A percentile compares a stretch with the other conserved stretches of the same genome.
Evolutionary conservation across 2,329 filamentous ascomycete species (phyloP).

Genomic region (Pseudogymnoascus destructans): DNA sequence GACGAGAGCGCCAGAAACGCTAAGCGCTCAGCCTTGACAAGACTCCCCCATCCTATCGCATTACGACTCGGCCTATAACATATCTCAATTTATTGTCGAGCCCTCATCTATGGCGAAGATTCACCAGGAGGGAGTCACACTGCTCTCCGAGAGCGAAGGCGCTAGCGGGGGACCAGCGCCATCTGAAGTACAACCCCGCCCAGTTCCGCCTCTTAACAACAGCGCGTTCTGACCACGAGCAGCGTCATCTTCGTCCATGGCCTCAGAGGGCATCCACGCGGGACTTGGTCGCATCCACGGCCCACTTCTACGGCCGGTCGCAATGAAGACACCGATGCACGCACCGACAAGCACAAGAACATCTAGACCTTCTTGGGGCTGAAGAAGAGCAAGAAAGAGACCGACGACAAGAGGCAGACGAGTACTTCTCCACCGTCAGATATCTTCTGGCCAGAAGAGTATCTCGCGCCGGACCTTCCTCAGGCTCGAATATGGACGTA

Average conservation of each 20-base stretch:
- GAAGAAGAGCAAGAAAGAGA: background rate
- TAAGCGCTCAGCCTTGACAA: background rate
- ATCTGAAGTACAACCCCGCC: background rate
- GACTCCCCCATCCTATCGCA: background rate
- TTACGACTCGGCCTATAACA: background rate
- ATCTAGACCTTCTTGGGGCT: background rate
- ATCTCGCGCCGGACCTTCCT: background rate
- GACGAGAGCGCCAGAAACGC: background rate
- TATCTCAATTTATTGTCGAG: background rate
- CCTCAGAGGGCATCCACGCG: background rate
- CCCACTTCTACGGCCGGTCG: background rate
- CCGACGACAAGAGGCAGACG: background rate
- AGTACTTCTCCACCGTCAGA: background rate
- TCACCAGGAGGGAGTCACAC: background rate
- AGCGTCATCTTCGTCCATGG: conserved; percentile 11
- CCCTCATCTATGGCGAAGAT: background rate
- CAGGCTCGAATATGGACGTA: background rate
- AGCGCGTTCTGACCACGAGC: background rate
- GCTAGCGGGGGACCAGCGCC: background rate
- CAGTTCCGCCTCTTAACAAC: background rate
- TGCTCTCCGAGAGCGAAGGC: background rate
- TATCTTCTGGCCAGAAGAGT: conserved; percentile 8
- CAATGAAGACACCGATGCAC: background rate
- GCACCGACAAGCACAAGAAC: background rate
- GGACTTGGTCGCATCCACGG: background rate